Evolutionary conservation across 208 protist genomes (phyloP), one percentile per base, ranked within the genome.

Genomic region (Naegleria lovaniensis): DNA sequence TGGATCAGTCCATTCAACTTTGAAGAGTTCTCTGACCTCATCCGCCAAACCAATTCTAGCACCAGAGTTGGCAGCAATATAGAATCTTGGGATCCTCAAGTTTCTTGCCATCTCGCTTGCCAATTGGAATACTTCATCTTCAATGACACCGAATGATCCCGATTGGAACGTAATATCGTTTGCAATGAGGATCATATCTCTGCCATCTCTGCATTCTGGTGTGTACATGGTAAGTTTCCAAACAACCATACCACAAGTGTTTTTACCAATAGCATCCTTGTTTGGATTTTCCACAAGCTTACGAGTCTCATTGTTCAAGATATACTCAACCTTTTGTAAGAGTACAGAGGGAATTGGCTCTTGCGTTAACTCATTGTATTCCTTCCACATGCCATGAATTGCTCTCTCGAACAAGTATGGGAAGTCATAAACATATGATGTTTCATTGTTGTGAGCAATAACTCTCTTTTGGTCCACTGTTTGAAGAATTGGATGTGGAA

Each of bases 111-210:
- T 93, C 43, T 96, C 93, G 0, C 95, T 98, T 3, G 95, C 96
- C 7, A 91, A 36, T 87, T 95, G 39, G 93, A 99, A 99, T 58
- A 99, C 92, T 52, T 93, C 88, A 93, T 99, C 98, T 93, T 99
- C 98, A 51, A 94, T 93, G 43, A 97, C 94, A 75, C 97, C 97
- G 90, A 99, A 99, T 67, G 97, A 98, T 86, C 98, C 98, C 36
- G 94, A 97, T 94, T 97, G 93, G 90, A 98, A 95, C 13, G 98
- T 99, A 90, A 99, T 99, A 94, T 99, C 98, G 92, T 99, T 99
- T 59, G 97, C 96, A 87, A 99, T 98, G n/a, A 99, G 92, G n/a
- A 99, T 95, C 2, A 99, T 91, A 33, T 96, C 55, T 67, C 87
- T 67, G 7, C 93, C 92, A 59, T 96, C 91, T 79, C 93, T 96